These are phyloP conservation scores for Verbena officinalis DNA, from an alignment of 257 asterid species.

Conservation along the genomic window DNA sequence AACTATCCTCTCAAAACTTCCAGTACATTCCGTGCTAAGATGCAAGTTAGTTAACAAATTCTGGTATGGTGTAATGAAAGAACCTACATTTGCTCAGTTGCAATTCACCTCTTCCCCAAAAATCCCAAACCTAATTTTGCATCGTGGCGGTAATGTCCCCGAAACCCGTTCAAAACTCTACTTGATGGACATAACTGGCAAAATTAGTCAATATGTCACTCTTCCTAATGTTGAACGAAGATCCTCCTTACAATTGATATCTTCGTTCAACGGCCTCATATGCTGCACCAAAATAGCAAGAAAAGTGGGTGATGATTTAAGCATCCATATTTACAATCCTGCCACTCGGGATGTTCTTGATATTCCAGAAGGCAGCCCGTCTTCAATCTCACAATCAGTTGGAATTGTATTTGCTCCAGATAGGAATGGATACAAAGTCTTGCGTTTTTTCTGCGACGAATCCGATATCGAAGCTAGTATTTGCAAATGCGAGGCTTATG, in stretches of 20 bases:
- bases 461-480: not conserved
- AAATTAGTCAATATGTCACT: not conserved
- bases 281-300: slow-evolving; percentile 1
- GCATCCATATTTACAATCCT: slow-evolving; percentile 21
- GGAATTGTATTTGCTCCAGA: slow-evolving; percentile 16
- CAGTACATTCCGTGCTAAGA: not conserved
- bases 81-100: slow-evolving; percentile 13
- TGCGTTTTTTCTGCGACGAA: slow-evolving; percentile 6
- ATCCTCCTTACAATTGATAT: not conserved
- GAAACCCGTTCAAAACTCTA: not conserved
- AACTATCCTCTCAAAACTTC: slow-evolving; percentile 22
- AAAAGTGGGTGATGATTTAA: not conserved
- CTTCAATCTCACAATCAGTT: not conserved
- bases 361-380: slow-evolving; percentile 15
- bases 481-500: slow-evolving; percentile 5
- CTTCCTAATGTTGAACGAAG: not conserved
- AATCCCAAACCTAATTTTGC: not conserved
- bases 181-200: slow-evolving; percentile 11
- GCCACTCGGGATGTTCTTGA: slow-evolving; percentile 12
- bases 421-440: slow-evolving; percentile 8
- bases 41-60: slow-evolving; percentile 10
- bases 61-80: slow-evolving; percentile 13
- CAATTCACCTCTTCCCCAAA: slow-evolving; percentile 3
- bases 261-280: slow-evolving; percentile 25
- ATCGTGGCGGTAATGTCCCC: not conserved